Evolutionary conservation across 176 grass and related monocot genomes (phyloP), one percentile per base, ranked within the genome.

Genomic region (Saccharum spontaneum): DNA sequence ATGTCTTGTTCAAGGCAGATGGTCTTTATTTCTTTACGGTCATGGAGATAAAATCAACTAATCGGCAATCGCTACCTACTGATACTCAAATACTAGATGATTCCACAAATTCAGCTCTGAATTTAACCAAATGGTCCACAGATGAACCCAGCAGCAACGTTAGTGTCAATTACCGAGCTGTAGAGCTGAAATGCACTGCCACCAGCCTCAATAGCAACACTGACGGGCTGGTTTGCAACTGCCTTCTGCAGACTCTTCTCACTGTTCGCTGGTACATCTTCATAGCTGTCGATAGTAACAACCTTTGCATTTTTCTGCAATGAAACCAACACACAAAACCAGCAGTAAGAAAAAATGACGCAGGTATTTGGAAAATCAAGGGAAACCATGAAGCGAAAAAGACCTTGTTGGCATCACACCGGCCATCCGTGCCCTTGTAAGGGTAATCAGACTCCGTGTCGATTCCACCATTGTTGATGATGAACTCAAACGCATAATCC

Each of bases 401-500:
- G 91, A 97, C 94, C 91, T 63, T 89, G 71, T 77, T 89, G 65
- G 66, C 76, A 68, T 97, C 94, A 15, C 94, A 97, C 5, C 79
- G 88, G 36, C 28, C 63, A 17, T 97, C 91, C 1, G 0, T 46
- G 44, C 22, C 94, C 28, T 86, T 88, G 87, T 97, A 97, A 41
- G 94, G 94, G 75, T 97, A 97, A 61, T 97, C 94, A 0, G 59
- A 85, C 65, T 97, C 94, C 0, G 87, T 84, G 79, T 97, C 94
- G 1, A 97, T 90, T 54, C 94, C 94, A 13, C 89, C 94, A 12
- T 97, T 97, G 45, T 89, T 91, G 39, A 97, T 97, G 54, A 97
- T 97, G 52, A 97, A 97, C 82, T 91, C 75, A 62, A 94, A 97
- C 6, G 89, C 94, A 20, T 97, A 97, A 75, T 97, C 94, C 94